Conservation (phyloP, 192 early-diverging fungal genomes). For the Lobosporangium transversale region DNA sequence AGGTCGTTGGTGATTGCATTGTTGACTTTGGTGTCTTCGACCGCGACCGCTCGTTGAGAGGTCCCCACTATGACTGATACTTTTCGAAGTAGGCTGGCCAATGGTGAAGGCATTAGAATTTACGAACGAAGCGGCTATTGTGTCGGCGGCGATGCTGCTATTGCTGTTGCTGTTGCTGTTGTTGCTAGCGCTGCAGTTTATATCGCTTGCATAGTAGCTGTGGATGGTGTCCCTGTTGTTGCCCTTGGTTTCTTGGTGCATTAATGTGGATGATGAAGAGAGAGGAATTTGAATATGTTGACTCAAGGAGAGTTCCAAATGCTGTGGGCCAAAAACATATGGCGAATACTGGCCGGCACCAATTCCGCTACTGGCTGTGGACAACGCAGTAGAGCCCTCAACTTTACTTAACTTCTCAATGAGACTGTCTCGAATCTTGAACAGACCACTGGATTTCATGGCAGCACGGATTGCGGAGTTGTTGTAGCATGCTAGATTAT, state of each 20-base stretch:
- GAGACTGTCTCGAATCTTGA: slow-evolving; percentile 54
- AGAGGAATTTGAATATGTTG: slow-evolving; percentile 1
- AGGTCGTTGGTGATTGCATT: slow-evolving; percentile 2
- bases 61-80: neutral
- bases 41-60: neutral
- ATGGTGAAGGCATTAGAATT: neutral
- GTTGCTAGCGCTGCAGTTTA: neutral
- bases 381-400: neutral
- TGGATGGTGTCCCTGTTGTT: no score
- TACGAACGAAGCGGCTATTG: neutral
- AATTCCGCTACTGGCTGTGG: neutral
- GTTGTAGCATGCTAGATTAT: slow-evolving; percentile 54
- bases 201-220: no score
- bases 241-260: slow-evolving; percentile 12
- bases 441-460: slow-evolving; percentile 56
- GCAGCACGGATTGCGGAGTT: slow-evolving; percentile 50
- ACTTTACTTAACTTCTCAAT: slow-evolving; percentile 37
- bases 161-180: neutral
- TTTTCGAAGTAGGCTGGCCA: slow-evolving; percentile 2
- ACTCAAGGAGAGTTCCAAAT: slow-evolving; percentile 1
- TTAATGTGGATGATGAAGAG: slow-evolving; percentile 22
- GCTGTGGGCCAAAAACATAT: neutral
- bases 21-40: slow-evolving; percentile 26
- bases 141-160: neutral
- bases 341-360: neutral